Percentiles rank a stretch among this genome's conserved stretches.
Evolutionary conservation across 441 rosid genomes (phyloP).

Genomic region (Brassica hybrid): DNA sequence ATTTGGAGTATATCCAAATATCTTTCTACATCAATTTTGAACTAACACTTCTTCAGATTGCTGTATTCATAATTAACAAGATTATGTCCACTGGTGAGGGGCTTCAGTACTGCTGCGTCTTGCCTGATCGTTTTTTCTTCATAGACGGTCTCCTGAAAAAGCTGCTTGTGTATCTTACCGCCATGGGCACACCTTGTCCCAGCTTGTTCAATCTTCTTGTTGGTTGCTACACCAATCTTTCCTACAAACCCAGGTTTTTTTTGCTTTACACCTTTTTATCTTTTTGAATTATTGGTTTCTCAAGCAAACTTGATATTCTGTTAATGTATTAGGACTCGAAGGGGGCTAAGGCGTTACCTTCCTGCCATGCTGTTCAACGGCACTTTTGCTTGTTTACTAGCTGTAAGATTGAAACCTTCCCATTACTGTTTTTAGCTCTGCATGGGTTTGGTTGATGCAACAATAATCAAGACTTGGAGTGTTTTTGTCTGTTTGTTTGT

Average conservation of each 20-base stretch:
- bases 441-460: constrained; percentile 16
- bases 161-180: constrained; percentile 36
- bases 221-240: constrained; percentile 48
- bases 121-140: constrained; percentile 44
- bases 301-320: not conserved
- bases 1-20: no score
- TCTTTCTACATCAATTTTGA: not conserved
- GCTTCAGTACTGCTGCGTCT: constrained; percentile 48
- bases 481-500: not conserved
- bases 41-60: constrained; percentile 42
- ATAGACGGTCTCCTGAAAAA: constrained; percentile 37
- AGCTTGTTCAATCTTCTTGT: constrained; percentile 43
- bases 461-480: not conserved
- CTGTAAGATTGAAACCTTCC: constrained; percentile 40
- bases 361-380: constrained; percentile 42
- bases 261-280: not conserved
- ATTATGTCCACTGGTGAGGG: constrained; percentile 46
- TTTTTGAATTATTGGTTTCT: not conserved
- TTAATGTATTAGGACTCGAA: constrained; percentile 44
- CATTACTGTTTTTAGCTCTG: not conserved
- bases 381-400: constrained; percentile 36
- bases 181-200: constrained; percentile 20
- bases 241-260: constrained; percentile 50
- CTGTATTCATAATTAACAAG: constrained; percentile 46
- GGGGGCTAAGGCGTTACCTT: constrained; percentile 35